These are phyloP conservation scores for Arachis hypogaea DNA, from an alignment of 306 rosid genomes.

Conservation along the genomic window DNA sequence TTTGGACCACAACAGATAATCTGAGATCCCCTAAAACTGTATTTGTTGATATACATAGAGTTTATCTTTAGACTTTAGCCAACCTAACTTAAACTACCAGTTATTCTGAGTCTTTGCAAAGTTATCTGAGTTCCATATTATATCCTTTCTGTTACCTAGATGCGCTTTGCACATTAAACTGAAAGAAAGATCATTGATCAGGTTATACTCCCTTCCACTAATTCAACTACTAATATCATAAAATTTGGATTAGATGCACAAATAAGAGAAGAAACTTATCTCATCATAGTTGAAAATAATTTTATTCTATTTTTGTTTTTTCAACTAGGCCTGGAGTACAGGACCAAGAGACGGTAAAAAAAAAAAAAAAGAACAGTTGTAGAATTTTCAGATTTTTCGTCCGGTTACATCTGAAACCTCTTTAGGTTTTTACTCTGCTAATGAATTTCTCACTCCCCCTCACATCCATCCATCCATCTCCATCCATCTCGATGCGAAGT, in stretches of 20 bases:
- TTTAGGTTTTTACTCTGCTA: constrained; percentile 22
- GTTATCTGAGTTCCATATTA: too few relatives aligned
- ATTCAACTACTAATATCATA: constrained; percentile 21
- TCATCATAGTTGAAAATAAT: constrained; percentile 7
- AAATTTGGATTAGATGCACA: constrained; percentile 3
- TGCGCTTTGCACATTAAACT: constrained; percentile 5
- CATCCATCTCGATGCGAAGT: constrained; percentile 17
- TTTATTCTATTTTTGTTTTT: not conserved
- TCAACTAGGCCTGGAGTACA: constrained; percentile 33
- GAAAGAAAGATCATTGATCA: not conserved
- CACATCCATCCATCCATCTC: not conserved
- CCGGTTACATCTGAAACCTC: not conserved
- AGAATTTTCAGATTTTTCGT: constrained; percentile 17
- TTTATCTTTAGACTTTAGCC: not conserved
- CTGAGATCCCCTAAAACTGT: not conserved
- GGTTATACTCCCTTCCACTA: constrained; percentile 31
- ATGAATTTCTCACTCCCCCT: constrained; percentile 15
- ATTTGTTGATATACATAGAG: too few relatives aligned
- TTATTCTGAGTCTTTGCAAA: not conserved
- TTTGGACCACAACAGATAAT: not conserved
- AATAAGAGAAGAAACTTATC: not conserved
- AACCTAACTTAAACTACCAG: not conserved
- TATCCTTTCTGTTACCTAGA: constrained; percentile 30
- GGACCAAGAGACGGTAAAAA: constrained; percentile 24
- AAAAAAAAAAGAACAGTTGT: not conserved